A percentile compares a stretch with the other conserved stretches of the same genome.
Evolutionary conservation across 108 stramenopile genomes (phyloP).

Genomic region (Mayamaea pseudoterrestris): DNA sequence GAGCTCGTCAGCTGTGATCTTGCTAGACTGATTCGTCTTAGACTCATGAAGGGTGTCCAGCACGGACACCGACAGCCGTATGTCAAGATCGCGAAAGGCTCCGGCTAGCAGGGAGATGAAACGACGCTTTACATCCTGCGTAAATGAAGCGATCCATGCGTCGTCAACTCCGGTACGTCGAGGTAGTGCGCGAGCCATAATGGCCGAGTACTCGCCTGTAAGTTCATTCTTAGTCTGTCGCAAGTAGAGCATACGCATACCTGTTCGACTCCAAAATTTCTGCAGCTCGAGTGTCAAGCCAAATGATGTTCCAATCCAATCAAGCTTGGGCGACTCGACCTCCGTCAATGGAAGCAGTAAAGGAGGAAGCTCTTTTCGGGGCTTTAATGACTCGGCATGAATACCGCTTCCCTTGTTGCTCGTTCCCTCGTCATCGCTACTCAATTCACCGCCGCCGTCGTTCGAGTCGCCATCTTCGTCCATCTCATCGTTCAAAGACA

Average conservation of each 20-base stretch:
- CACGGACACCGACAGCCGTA: constrained; percentile 65
- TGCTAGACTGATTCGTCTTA: constrained; percentile 20
- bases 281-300: constrained; percentile 88
- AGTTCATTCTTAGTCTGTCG: constrained; percentile 97
- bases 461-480: constrained; percentile 31
- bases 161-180: constrained; percentile 68
- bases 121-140: constrained; percentile 81
- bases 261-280: constrained; percentile 85
- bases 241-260: constrained; percentile 87
- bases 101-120: constrained; percentile 73
- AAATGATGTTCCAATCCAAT: constrained; percentile 96
- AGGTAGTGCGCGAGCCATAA: constrained; percentile 86
- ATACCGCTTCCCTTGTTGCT: constrained; percentile 31
- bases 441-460: constrained; percentile 23
- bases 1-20: constrained; percentile 66
- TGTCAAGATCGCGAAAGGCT: constrained; percentile 76
- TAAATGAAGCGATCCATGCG: constrained; percentile 87
- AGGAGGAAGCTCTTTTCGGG: constrained; percentile 93
- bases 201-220: constrained; percentile 93
- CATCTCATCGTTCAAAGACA: constrained; percentile 30
- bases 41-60: constrained; percentile 37
- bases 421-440: constrained; percentile 17
- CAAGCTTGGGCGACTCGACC: constrained; percentile 75
- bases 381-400: constrained; percentile 73
- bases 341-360: constrained; percentile 85